phyloP scores from a whole-genome alignment of 371 early-diverging fungal genomes.

The Ecytonucleospora hepatopenaei region DNA sequence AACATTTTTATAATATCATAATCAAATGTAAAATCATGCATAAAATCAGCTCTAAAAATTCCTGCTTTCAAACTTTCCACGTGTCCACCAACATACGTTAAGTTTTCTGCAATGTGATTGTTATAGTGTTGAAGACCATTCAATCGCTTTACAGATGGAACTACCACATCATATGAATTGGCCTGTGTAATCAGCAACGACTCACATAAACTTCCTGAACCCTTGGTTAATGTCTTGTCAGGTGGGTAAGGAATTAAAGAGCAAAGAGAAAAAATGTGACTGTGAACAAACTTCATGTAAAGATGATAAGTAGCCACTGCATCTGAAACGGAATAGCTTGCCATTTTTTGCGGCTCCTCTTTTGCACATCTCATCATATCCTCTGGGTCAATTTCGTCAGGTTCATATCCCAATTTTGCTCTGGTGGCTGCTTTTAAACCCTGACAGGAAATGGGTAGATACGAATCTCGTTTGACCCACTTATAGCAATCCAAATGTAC shows the following conservation, averaged over 20 bases:
- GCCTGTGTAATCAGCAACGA: constrained; percentile 86
- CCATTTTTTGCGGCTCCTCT: constrained; percentile 81
- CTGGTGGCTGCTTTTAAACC: constrained; percentile 85
- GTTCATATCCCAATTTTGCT: constrained; percentile 88
- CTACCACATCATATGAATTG: constrained; percentile 64
- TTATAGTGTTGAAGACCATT: constrained; percentile 68
- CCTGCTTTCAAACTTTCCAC: constrained; percentile 95
- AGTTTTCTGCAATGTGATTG: constrained; percentile 76
- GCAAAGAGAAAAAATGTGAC: constrained; percentile 94
- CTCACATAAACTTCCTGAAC: constrained; percentile 94
- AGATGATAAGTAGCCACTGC: constrained; percentile 96
- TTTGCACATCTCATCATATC: constrained; percentile 81
- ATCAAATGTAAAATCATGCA: constrained; percentile 68
- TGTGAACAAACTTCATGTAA: constrained; percentile 96
- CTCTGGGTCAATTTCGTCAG: constrained; percentile 94
- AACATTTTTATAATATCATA: constrained; percentile 63
- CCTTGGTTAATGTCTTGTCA: constrained; percentile 85
- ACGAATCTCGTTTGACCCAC: constrained; percentile 97
- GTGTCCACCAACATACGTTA: constrained; percentile 96
- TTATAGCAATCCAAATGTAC: constrained; percentile 92
- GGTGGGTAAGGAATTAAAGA: constrained; percentile 91
- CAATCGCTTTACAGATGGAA: constrained; percentile 84
- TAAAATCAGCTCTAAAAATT: constrained; percentile 86
- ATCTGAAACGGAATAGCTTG: constrained; percentile 97
- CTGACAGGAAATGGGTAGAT: constrained; percentile 89